phyloP scores from a whole-genome alignment of 208 protist species.

The Herpetomonas samuelpessoai region DNA sequence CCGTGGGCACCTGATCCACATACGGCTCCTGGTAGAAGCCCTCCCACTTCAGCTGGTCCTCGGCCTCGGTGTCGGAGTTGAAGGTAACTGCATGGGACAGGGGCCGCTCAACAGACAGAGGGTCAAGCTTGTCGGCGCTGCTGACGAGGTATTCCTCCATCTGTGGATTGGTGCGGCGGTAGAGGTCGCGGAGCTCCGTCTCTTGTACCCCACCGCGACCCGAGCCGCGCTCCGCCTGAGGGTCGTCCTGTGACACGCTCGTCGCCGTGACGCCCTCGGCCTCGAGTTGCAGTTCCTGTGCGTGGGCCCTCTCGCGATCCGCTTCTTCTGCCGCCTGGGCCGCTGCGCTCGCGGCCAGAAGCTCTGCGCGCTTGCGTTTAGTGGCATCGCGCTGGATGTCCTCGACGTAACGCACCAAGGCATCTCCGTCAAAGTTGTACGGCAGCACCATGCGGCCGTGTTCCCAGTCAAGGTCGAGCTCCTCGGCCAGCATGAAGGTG shows the following conservation, averaged over 20 bases:
- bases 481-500: conserved; percentile 71
- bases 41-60: conserved; percentile 87
- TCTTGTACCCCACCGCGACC: background rate
- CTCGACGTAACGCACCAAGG: conserved; percentile 84
- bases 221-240: background rate
- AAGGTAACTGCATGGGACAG: conserved; percentile 81
- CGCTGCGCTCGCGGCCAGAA: conserved; percentile 63
- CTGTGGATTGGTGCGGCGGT: conserved; percentile 59
- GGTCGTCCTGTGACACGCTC: no score
- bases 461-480: conserved; percentile 84
- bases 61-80: conserved; percentile 84
- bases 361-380: conserved; percentile 43
- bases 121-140: conserved; percentile 53
- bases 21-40: conserved; percentile 86
- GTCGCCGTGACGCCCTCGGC: conserved; percentile 8
- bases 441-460: conserved; percentile 66
- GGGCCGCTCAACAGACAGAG: conserved; percentile 80
- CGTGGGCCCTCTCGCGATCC: conserved; percentile 37
- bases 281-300: conserved; percentile 51
- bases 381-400: conserved; percentile 79
- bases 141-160: conserved; percentile 87
- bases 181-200: conserved; percentile 40
- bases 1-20: conserved; percentile 81
- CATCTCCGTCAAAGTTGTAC: conserved; percentile 86
- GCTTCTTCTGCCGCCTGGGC: conserved; percentile 38